These are phyloP conservation scores for Sordaria brevicollis DNA, from an alignment of 495 filamentous ascomycete species.

Conservation along the genomic window DNA sequence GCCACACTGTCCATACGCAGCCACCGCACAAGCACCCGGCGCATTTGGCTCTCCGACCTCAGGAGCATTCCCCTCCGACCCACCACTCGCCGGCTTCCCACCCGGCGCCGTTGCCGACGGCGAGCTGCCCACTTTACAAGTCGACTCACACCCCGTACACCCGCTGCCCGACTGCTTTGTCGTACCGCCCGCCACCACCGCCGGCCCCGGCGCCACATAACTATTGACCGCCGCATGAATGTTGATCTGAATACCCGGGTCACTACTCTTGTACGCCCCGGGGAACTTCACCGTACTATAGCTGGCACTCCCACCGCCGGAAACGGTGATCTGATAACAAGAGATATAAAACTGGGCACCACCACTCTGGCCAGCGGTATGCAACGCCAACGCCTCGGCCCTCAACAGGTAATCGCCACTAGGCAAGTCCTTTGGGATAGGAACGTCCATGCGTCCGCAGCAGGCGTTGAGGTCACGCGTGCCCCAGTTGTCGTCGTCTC, in stretches of 20 bases:
- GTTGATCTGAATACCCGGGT: slow-evolving; percentile 43
- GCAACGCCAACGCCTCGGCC: slow-evolving; percentile 41
- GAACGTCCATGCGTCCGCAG: slow-evolving; percentile 40
- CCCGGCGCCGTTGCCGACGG: slow-evolving; percentile 12
- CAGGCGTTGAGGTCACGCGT: slow-evolving; percentile 41
- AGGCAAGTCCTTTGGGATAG: slow-evolving; percentile 35
- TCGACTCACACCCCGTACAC: slow-evolving; percentile 29
- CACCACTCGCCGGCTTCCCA: slow-evolving; percentile 1
- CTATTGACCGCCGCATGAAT: slow-evolving; percentile 27
- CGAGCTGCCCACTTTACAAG: slow-evolving; percentile 28
- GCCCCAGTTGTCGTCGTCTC: slow-evolving; percentile 40
- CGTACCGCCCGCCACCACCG: slow-evolving; percentile 28
- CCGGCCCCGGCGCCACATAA: slow-evolving; percentile 30
- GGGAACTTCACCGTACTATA: slow-evolving; percentile 33
- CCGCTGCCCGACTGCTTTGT: slow-evolving; percentile 22
- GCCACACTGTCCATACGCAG: slow-evolving; percentile 35
- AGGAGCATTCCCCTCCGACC: slow-evolving; percentile 1
- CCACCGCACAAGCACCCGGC: slow-evolving; percentile 16
- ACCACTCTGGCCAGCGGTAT: slow-evolving; percentile 28
- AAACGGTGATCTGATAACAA: slow-evolving; percentile 38
- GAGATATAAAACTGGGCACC: slow-evolving; percentile 41
- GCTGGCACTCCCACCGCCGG: slow-evolving; percentile 20
- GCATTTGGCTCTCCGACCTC: background rate
- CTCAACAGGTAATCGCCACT: slow-evolving; percentile 42
- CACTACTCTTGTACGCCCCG: slow-evolving; percentile 35